These are phyloP conservation scores for Babesia ovata DNA, from an alignment of 169 alveolate genomes.

Conservation along the genomic window DNA sequence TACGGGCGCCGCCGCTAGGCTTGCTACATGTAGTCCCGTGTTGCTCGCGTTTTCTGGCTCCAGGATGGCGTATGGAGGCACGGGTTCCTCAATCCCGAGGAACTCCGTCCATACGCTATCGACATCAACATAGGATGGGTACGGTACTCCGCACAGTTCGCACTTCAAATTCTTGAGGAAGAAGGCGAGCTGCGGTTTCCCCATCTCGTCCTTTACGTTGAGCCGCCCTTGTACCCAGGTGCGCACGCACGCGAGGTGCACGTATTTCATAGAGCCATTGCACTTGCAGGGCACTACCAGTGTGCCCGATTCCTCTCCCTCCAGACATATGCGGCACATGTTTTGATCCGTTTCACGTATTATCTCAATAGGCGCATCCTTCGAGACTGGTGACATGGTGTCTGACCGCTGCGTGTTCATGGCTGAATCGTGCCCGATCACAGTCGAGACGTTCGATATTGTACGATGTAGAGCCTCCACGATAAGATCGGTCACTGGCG, in stretches of 20 bases:
- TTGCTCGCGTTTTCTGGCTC: slow-evolving; percentile 72
- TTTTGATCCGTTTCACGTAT: neutral
- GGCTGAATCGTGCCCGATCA: neutral
- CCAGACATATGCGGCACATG: slow-evolving; percentile 89
- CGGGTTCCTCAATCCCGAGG: slow-evolving; percentile 85
- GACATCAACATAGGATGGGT: slow-evolving; percentile 78
- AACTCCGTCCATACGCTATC: slow-evolving; percentile 80
- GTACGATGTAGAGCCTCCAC: no score
- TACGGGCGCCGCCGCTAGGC: slow-evolving; percentile 70
- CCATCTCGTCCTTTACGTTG: slow-evolving; percentile 73
- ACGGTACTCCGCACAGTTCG: slow-evolving; percentile 91
- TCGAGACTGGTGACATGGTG: no score
- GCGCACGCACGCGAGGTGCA: slow-evolving; percentile 91
- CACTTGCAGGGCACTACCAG: slow-evolving; percentile 95
- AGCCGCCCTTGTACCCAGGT: slow-evolving; percentile 90
- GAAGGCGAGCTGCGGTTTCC: slow-evolving; percentile 69
- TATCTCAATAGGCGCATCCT: neutral
- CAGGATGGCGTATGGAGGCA: slow-evolving; percentile 82
- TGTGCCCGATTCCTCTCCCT: slow-evolving; percentile 86
- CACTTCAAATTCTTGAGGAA: slow-evolving; percentile 89
- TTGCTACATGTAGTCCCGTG: slow-evolving; percentile 82
- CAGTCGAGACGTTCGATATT: neutral
- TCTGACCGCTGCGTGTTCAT: neutral
- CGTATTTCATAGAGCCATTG: slow-evolving; percentile 93
- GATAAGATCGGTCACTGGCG: no score